A percentile compares a stretch with the other conserved stretches of the same genome.
Evolutionary conservation across 2,329 filamentous ascomycete species (phyloP).

Genomic region (Fusarium austroafricanum): DNA sequence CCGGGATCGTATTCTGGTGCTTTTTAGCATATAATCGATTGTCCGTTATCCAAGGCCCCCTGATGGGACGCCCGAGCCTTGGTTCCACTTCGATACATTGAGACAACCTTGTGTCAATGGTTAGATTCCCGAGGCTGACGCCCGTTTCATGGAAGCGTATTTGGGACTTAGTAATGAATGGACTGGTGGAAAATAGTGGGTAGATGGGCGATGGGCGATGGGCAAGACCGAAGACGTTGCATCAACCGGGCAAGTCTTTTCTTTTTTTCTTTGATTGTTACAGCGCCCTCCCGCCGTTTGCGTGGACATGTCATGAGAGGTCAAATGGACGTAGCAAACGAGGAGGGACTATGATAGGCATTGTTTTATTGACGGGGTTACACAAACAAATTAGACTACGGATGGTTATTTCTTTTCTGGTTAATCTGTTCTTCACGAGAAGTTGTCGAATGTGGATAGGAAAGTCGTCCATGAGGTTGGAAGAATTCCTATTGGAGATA

Average conservation of each 20-base stretch:
- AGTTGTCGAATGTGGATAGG: conserved; percentile 36
- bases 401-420: conserved; percentile 46
- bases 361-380: conserved; percentile 42
- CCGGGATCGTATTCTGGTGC: conserved; percentile 46
- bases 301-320: conserved; percentile 10
- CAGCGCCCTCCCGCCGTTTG: conserved; percentile 25
- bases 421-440: conserved; percentile 43
- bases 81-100: conserved; percentile 19
- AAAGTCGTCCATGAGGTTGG: conserved; percentile 20
- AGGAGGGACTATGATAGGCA: conserved; percentile 45
- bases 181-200: conserved; percentile 27
- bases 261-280: conserved; percentile 20
- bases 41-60: conserved; percentile 30
- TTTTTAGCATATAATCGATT: conserved; percentile 49
- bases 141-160: conserved; percentile 15
- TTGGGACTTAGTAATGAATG: conserved; percentile 15
- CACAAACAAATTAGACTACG: conserved; percentile 49
- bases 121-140: conserved; percentile 11
- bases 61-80: conserved; percentile 18
- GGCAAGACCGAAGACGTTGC: conserved; percentile 28
- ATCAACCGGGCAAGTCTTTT: conserved; percentile 33
- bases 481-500: conserved; percentile 33
- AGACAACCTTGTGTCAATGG: conserved; percentile 4
- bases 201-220: conserved; percentile 43
- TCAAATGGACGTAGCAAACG: conserved; percentile 21